Percentiles rank a stretch among this genome's conserved stretches.
Evolutionary conservation across 306 rosid species (phyloP).

Genomic region (Pyrus betulifolia): DNA sequence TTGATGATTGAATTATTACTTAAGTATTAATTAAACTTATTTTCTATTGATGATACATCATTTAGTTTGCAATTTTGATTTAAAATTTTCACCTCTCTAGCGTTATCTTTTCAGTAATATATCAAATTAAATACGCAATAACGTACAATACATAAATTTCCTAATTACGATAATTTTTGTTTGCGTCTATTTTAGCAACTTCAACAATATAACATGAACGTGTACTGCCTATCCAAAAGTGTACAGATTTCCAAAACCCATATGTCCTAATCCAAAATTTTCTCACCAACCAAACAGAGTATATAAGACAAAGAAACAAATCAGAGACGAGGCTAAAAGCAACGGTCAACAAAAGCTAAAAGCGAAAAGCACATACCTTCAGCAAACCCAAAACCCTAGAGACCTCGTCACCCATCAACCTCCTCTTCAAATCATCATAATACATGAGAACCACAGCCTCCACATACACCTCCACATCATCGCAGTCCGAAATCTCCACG

Average conservation of each 20-base stretch:
- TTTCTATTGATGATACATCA: too few relatives aligned
- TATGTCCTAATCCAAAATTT: slow-evolving; percentile 8
- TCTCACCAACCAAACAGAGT: slow-evolving; percentile 10
- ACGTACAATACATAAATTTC: not conserved
- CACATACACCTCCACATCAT: slow-evolving; percentile 70
- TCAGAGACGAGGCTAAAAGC: not conserved
- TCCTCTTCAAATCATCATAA: slow-evolving; percentile 50
- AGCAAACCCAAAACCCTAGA: slow-evolving; percentile 73
- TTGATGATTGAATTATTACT: too few relatives aligned
- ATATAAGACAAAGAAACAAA: not conserved
- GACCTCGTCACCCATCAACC: slow-evolving; percentile 54
- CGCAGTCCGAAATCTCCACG: slow-evolving; percentile 88
- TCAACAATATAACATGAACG: too few relatives aligned
- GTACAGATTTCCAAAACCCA: not conserved
- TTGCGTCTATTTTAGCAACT: too few relatives aligned
- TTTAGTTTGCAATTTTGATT: too few relatives aligned
- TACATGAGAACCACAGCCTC: slow-evolving; percentile 86
- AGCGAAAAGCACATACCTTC: slow-evolving; percentile 37
- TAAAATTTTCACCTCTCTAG: too few relatives aligned
- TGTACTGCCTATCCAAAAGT: not conserved
- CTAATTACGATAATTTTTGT: not conserved
- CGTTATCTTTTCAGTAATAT: too few relatives aligned
- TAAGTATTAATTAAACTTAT: too few relatives aligned
- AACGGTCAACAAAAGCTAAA: not conserved
- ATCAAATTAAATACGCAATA: not conserved